A percentile compares a stretch with the other conserved stretches of the same genome.
These are phyloP conservation scores for Neurospora crassa DNA, from an alignment of 2,329 filamentous ascomycete genomes.

Conservation along the genomic window DNA sequence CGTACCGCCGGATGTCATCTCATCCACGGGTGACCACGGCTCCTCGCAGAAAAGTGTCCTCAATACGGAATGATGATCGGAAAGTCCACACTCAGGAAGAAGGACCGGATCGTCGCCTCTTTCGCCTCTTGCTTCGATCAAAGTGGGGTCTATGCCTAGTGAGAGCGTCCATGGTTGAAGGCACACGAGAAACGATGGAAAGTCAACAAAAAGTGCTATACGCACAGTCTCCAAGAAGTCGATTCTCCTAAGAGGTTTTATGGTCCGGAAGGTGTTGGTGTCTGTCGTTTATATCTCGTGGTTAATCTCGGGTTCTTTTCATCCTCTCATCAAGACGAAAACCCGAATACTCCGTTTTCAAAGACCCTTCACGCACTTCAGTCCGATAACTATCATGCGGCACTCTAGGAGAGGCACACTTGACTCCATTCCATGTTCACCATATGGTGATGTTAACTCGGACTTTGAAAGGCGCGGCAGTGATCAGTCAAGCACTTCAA, in stretches of 20 bases:
- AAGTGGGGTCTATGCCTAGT: neutral
- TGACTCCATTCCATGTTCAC: constrained; percentile 9
- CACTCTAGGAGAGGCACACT: constrained; percentile 6
- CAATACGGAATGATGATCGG: neutral
- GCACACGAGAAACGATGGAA: neutral
- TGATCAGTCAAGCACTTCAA: constrained; percentile 2
- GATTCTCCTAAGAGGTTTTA: neutral
- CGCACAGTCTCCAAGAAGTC: neutral
- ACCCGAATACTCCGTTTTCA: neutral
- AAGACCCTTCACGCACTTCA: neutral
- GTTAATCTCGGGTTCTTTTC: no score
- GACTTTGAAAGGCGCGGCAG: constrained; percentile 4
- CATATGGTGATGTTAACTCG: neutral
- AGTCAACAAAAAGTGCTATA: neutral
- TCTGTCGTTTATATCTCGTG: neutral
- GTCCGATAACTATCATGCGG: neutral
- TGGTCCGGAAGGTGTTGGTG: neutral
- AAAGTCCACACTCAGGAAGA: neutral
- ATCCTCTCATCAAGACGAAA: neutral
- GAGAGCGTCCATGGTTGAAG: neutral
- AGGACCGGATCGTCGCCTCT: neutral
- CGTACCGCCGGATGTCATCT: constrained; percentile 3
- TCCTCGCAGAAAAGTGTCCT: neutral
- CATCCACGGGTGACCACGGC: neutral
- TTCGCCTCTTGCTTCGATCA: neutral